These are phyloP conservation scores for Metschnikowia lunata DNA, from an alignment of 805 yeast species.

Conservation along the genomic window DNA sequence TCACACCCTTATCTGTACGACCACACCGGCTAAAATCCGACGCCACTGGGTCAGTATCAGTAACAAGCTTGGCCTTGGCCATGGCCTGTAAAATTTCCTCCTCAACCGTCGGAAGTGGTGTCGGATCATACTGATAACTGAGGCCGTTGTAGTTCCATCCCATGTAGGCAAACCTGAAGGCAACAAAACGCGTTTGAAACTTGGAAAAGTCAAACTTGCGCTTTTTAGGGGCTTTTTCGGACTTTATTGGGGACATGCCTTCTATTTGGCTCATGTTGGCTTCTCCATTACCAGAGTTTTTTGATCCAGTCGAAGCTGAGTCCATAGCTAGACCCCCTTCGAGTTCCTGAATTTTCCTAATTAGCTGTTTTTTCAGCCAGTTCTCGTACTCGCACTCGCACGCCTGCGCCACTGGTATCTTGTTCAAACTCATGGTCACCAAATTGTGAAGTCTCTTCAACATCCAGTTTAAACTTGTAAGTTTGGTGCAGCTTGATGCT, in stretches of 20 bases:
- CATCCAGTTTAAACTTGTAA: constrained; percentile 14
- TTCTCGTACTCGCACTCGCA: constrained; percentile 37
- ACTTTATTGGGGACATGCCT: not conserved
- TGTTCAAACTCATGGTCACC: constrained; percentile 18
- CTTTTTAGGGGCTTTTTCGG: constrained; percentile 9
- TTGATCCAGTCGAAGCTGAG: too few species aligned
- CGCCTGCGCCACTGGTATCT: constrained; percentile 4
- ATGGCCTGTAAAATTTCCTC: constrained; percentile 69
- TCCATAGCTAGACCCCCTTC: constrained; percentile 31
- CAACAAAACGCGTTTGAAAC: constrained; percentile 63
- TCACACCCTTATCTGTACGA: constrained; percentile 92
- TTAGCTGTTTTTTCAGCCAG: constrained; percentile 66
- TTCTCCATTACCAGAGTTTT: too few species aligned
- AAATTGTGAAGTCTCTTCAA: constrained; percentile 23
- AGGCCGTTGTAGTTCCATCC: constrained; percentile 96
- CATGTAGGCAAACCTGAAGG: constrained; percentile 76
- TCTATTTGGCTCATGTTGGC: not conserved
- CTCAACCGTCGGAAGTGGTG: constrained; percentile 86
- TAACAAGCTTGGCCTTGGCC: constrained; percentile 59
- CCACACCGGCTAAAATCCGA: constrained; percentile 88
- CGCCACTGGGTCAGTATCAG: constrained; percentile 52
- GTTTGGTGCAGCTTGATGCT: not conserved
- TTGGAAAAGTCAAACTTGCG: constrained; percentile 60
- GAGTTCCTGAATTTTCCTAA: constrained; percentile 51
- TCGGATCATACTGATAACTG: constrained; percentile 71